These are phyloP conservation scores for Fusarium longipes DNA, from an alignment of 2,329 filamentous ascomycete genomes.

Conservation along the genomic window DNA sequence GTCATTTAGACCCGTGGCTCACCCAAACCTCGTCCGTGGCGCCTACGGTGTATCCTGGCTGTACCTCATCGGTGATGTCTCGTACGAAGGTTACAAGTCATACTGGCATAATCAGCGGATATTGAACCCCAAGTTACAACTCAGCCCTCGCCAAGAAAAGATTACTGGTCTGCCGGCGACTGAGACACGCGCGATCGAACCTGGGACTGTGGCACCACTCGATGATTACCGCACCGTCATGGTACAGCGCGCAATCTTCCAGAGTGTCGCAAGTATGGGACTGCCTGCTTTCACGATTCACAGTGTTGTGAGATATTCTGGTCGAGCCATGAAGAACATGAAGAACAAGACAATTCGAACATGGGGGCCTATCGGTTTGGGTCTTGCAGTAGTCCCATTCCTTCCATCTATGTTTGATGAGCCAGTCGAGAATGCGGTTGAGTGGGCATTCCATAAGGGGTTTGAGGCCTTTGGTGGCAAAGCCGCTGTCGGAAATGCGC, in stretches of 20 bases:
- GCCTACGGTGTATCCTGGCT: slow-evolving; percentile 95
- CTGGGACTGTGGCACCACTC: slow-evolving; percentile 70
- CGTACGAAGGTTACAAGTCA: slow-evolving; percentile 93
- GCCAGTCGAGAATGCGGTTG: slow-evolving; percentile 90
- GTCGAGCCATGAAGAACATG: slow-evolving; percentile 81
- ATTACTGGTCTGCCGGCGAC: slow-evolving; percentile 57
- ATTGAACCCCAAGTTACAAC: slow-evolving; percentile 73
- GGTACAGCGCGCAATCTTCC: slow-evolving; percentile 90
- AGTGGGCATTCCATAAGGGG: slow-evolving; percentile 87
- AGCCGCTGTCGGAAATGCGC: slow-evolving; percentile 65
- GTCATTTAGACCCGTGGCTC: slow-evolving; percentile 91
- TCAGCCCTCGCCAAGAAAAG: slow-evolving; percentile 62
- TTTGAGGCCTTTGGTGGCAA: slow-evolving; percentile 79
- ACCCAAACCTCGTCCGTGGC: slow-evolving; percentile 80
- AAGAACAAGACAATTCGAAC: slow-evolving; percentile 82
- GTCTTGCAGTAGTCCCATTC: slow-evolving; percentile 81
- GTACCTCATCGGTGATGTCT: slow-evolving; percentile 90
- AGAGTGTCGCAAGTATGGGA: slow-evolving; percentile 91
- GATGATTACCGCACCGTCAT: slow-evolving; percentile 94
- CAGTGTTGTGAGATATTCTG: slow-evolving; percentile 89
- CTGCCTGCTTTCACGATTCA: slow-evolving; percentile 94
- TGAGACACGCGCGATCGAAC: slow-evolving; percentile 47
- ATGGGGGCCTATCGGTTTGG: slow-evolving; percentile 90
- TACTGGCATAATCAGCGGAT: slow-evolving; percentile 86
- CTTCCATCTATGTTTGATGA: slow-evolving; percentile 88